Conservation (phyloP, 768 basidiomycete species). For the Boletellus emodensis region DNA sequence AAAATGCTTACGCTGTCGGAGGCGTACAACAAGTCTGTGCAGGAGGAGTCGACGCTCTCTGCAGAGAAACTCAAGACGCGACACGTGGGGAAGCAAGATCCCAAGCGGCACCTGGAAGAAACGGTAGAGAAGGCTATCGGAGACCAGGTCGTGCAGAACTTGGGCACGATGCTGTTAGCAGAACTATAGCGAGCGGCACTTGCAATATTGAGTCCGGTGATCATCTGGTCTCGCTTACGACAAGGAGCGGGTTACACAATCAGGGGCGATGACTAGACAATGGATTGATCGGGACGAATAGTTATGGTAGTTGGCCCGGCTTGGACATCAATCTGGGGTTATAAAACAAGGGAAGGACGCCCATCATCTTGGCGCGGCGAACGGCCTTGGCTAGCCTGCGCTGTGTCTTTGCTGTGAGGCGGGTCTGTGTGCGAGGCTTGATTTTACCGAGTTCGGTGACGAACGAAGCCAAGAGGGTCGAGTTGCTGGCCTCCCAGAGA, state of each 20-base stretch:
- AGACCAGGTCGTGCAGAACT: conserved; percentile 91
- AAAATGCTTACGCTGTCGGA: conserved; percentile 90
- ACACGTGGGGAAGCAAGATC: conserved; percentile 96
- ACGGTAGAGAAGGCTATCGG: conserved; percentile 98
- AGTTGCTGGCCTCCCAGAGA: conserved; percentile 60
- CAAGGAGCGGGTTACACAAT: not conserved
- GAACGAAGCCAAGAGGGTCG: conserved; percentile 51
- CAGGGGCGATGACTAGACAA: not conserved
- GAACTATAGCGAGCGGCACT: conserved; percentile 55
- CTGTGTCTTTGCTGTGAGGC: conserved; percentile 76
- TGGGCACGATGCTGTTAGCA: conserved; percentile 92
- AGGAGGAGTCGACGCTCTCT: conserved; percentile 95
- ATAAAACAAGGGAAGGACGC: conserved; percentile 60
- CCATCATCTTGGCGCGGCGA: conserved; percentile 88
- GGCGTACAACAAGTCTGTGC: conserved; percentile 96
- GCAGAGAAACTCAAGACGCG: conserved; percentile 93
- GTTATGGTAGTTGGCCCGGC: conserved; percentile 8
- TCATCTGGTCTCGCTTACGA: not conserved
- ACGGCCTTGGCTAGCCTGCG: conserved; percentile 79
- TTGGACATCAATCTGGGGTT: conserved; percentile 26
- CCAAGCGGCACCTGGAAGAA: conserved; percentile 96
- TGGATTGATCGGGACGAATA: not conserved
- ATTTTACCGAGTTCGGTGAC: conserved; percentile 82
- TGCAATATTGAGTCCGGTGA: too few species aligned
- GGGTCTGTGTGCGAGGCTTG: conserved; percentile 59